A percentile compares a stretch with the other conserved stretches of the same genome.
Evolutionary conservation across 164 flowering plant genomes (phyloP).

Genomic region (Brasenia schreberi): DNA sequence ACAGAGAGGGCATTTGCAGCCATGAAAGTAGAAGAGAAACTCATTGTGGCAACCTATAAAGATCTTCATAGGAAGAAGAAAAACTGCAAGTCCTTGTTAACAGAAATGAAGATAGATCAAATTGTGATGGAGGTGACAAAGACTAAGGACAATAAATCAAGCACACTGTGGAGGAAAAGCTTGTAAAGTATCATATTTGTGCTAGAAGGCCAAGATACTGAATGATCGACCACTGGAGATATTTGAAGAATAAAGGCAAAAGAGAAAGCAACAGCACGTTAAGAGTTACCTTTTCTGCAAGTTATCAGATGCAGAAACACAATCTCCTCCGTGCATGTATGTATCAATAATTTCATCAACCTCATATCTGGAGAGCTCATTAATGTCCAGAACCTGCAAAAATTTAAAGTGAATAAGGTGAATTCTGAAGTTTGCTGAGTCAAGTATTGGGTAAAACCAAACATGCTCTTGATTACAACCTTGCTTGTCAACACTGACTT

Average conservation of each 20-base stretch:
- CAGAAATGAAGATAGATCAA: too few species aligned
- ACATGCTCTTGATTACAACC: slow-evolving; percentile 39
- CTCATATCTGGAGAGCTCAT: slow-evolving; percentile 91
- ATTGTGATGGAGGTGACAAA: too few species aligned
- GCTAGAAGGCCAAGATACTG: neutral
- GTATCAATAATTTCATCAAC: slow-evolving; percentile 71
- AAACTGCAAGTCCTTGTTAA: too few species aligned
- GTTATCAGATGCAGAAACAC: slow-evolving; percentile 53
- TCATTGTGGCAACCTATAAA: too few species aligned
- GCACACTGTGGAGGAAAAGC: too few species aligned
- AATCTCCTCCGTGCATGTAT: slow-evolving; percentile 32
- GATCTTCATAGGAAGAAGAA: too few species aligned
- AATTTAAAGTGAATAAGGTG: neutral
- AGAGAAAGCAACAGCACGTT: neutral
- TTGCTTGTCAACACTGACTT: slow-evolving; percentile 60
- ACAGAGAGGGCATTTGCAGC: too few species aligned
- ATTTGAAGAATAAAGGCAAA: neutral
- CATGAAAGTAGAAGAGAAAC: too few species aligned
- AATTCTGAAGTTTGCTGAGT: too few species aligned
- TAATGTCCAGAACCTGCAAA: slow-evolving; percentile 74
- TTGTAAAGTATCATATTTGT: neutral
- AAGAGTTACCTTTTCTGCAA: slow-evolving; percentile 56
- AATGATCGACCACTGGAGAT: neutral
- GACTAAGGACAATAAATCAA: too few species aligned
- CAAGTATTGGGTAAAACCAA: too few species aligned